A percentile compares a stretch with the other conserved stretches of the same genome.
phyloP scores from a whole-genome alignment of 208 protist species.

The Leishmania tarentolae region DNA sequence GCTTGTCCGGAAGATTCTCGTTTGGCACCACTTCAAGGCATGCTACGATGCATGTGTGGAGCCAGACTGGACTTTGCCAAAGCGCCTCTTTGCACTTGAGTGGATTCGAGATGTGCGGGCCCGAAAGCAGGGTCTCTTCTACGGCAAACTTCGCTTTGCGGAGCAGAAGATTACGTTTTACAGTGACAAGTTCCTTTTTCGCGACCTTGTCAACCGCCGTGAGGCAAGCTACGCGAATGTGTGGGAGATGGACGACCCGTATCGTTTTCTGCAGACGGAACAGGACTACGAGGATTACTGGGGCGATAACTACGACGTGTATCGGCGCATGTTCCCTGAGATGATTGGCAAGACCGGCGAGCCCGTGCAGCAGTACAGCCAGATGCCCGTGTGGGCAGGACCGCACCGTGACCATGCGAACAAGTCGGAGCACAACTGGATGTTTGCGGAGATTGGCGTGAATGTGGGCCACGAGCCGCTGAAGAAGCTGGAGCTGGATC shows the following conservation, averaged over 20 bases:
- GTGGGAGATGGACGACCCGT: conserved; percentile 95
- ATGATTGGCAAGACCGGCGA: conserved; percentile 92
- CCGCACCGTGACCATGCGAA: conserved; percentile 91
- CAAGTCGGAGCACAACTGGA: conserved; percentile 94
- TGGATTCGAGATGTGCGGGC: conserved; percentile 92
- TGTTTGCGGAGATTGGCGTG: conserved; percentile 94
- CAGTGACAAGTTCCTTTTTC: conserved; percentile 94
- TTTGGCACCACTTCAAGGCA: conserved; percentile 95
- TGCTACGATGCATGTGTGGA: conserved; percentile 94
- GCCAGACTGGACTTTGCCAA: conserved; percentile 93
- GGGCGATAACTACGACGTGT: conserved; percentile 95
- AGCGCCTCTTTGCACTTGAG: conserved; percentile 93
- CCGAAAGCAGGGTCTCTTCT: conserved; percentile 90
- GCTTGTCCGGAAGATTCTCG: conserved; percentile 90
- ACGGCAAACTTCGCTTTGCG: conserved; percentile 92
- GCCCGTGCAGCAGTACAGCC: conserved; percentile 94
- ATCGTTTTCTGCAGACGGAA: conserved; percentile 94
- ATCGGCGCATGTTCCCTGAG: conserved; percentile 93
- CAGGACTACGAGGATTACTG: conserved; percentile 95
- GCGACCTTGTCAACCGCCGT: conserved; percentile 90
- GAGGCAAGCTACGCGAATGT: conserved; percentile 95
- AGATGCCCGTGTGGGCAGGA: conserved; percentile 92
- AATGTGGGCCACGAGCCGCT: conserved; percentile 93
- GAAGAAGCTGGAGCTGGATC: conserved; percentile 93
- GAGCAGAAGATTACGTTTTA: conserved; percentile 95